Conservation (phyloP, 1,284 basidiomycete species). For the Naganishia sp. region DNA sequence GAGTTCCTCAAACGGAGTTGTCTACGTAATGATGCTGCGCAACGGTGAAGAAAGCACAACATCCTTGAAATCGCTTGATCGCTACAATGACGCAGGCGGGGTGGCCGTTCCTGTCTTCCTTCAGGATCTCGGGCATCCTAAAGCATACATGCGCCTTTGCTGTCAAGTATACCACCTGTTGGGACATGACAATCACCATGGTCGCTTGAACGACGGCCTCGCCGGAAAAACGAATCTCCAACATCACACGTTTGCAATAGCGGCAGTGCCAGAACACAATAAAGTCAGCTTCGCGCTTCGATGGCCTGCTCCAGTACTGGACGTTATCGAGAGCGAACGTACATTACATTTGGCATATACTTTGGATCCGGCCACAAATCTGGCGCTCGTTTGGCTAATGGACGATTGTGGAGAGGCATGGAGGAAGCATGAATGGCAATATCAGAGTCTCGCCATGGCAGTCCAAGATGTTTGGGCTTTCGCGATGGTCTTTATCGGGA, state of each 20-base stretch:
- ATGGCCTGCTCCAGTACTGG: constrained; percentile 23
- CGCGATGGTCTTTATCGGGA: constrained; percentile 6
- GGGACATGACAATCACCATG: neutral
- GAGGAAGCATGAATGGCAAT: constrained; percentile 23
- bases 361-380: neutral
- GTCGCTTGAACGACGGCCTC: neutral
- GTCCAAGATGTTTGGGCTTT: constrained; percentile 26
- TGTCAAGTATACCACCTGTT: constrained; percentile 21
- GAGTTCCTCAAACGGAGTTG: neutral
- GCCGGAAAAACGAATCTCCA: neutral
- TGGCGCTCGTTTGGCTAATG: constrained; percentile 1
- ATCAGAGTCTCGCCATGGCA: neutral
- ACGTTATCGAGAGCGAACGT: constrained; percentile 22
- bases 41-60: neutral
- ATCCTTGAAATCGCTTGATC: neutral
- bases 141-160: constrained; percentile 7
- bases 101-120: constrained; percentile 10
- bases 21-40: constrained; percentile 6
- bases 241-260: constrained; percentile 12
- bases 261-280: neutral
- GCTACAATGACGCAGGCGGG: neutral
- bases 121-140: constrained; percentile 2
- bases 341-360: constrained; percentile 27
- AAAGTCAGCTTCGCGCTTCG: constrained; percentile 20
- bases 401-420: constrained; percentile 27